Percentiles rank a stretch among this genome's conserved stretches.
These are phyloP conservation scores for Alternaria infectoria DNA, from an alignment of 2,329 filamentous ascomycete genomes.

Conservation along the genomic window DNA sequence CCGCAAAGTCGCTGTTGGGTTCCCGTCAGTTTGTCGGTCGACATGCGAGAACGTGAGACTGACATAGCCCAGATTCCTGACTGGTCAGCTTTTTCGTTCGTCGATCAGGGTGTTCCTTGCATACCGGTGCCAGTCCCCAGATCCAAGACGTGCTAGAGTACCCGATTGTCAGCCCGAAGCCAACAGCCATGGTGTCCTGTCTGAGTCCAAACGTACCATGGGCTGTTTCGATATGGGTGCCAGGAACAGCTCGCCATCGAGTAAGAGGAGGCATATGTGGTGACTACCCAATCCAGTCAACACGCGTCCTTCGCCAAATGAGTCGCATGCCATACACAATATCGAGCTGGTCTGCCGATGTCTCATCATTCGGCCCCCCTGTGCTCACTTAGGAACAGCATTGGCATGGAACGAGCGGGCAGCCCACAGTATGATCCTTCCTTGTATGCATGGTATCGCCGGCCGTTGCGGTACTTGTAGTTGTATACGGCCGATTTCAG, in stretches of 20 bases:
- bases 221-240: conserved; percentile 32
- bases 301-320: not conserved
- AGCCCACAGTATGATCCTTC: conserved; percentile 35
- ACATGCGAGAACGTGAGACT: conserved; percentile 2
- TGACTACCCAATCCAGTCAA: conserved; percentile 23
- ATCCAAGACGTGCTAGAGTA: conserved; percentile 45
- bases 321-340: conserved; percentile 35
- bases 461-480: conserved; percentile 37
- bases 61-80: conserved; percentile 51
- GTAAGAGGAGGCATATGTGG: conserved; percentile 33
- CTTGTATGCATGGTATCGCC: conserved; percentile 38
- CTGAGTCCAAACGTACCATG: conserved; percentile 14
- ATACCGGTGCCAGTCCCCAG: conserved; percentile 50
- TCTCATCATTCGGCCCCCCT: conserved; percentile 46
- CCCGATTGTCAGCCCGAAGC: not conserved
- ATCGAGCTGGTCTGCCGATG: conserved; percentile 48
- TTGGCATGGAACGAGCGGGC: not conserved
- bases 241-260: conserved; percentile 29
- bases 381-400: conserved; percentile 4
- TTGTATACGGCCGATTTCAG: conserved; percentile 32
- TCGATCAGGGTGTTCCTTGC: not conserved
- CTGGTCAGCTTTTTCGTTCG: conserved; percentile 11
- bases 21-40: not conserved
- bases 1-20: conserved; percentile 45
- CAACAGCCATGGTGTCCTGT: not conserved